Evolutionary conservation across 2,329 filamentous ascomycete species (phyloP).

Genomic region (Trichoderma breve): DNA sequence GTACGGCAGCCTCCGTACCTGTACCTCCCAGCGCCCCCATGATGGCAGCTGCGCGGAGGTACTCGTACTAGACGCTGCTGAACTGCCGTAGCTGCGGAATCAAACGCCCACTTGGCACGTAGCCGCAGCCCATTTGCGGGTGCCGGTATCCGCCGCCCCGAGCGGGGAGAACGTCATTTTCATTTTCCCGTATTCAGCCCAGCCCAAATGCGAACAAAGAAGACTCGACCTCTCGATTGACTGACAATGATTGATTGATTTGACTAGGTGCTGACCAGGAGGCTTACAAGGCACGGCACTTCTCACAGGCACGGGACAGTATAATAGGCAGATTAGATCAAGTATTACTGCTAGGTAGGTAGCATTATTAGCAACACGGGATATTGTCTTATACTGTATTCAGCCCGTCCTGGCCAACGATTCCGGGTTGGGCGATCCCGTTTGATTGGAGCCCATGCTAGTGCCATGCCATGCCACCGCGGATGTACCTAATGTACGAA

Average conservation of each 20-base stretch:
- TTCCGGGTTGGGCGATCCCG: conserved; percentile 15
- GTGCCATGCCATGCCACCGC: conserved; percentile 8
- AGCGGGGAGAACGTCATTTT: conserved; percentile 19
- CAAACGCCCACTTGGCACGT: neutral
- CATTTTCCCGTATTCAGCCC: conserved; percentile 8
- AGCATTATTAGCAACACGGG: neutral
- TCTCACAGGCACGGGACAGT: neutral
- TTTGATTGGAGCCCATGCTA: conserved; percentile 15
- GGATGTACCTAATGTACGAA: neutral
- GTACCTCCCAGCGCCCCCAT: neutral
- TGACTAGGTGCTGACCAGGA: neutral
- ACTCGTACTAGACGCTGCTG: neutral
- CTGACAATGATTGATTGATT: neutral
- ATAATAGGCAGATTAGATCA: neutral
- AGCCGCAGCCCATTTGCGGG: conserved; percentile 8
- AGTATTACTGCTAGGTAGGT: too few relatives aligned
- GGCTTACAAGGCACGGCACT: neutral
- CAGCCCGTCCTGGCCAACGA: neutral
- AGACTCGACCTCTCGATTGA: neutral
- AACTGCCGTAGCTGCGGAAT: conserved; percentile 11
- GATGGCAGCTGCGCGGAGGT: neutral
- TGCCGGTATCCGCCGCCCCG: conserved; percentile 17
- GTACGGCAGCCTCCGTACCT: neutral
- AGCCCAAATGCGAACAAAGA: neutral
- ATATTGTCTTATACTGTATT: neutral